Evolutionary conservation across 2,329 filamentous ascomycete species (phyloP), one percentile per base, ranked within the genome.

Genomic region (Pyricularia sp.): DNA sequence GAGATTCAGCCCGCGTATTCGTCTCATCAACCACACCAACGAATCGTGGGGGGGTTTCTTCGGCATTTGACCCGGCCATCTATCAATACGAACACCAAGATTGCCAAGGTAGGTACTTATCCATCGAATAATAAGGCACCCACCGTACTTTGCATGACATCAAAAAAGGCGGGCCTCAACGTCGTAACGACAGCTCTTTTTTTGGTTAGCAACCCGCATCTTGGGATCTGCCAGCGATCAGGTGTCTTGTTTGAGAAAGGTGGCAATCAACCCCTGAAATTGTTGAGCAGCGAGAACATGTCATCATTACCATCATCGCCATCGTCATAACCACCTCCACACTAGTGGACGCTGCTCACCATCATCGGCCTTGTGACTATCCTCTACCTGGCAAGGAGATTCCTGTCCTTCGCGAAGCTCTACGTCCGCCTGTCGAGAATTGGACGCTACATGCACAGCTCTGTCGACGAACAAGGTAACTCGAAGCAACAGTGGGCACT

Each of bases 401-500:
- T n/a, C 14, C 3, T 28, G n/a, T 26, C 31, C 4, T 69, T 69
- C 33, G 14, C 58, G 7, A 23, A 26, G 4, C n/a, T 64, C 9
- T 71, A 69, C 26, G 14, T 26, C 23, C 33, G 68, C 31, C 67
- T 65, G 11, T 71, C 70, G 14, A 42, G 64, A 26, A 50, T 71
- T 50, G 33, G n/a, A 20, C 69, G 65, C 7, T 71, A 70, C 64
- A n/a, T 69, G 28, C 69, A 70, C 65, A 25, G 64, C 31, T n/a
- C 7, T 36, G 31, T 23, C 14, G 5, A 33, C 14, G 14, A 65
- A 20, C 25, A 36, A n/a, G 64, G 30, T 33, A n/a, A 65, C 26
- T 28, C 59, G 28, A 23, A 65, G 64, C 64, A 12, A 0, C 66
- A 73, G 2, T 85, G 82, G 80, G 83, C 81, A 1, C 74, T 86